Evolutionary conservation across 768 basidiomycete genomes (phyloP).

Genomic region (Botryobasidium botryosum): DNA sequence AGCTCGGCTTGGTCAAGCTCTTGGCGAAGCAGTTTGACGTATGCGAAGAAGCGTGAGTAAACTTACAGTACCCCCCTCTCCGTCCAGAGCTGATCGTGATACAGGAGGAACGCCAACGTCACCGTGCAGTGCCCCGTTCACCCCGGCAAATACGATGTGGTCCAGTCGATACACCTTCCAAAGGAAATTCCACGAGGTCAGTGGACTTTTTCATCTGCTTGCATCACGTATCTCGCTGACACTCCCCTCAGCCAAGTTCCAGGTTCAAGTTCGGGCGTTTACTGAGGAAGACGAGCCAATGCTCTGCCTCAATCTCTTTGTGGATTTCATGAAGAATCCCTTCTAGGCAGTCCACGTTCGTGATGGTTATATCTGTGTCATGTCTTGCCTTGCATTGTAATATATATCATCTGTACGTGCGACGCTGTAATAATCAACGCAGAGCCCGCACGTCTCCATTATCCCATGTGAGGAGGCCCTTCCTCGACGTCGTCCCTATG

Average conservation of each 20-base stretch:
- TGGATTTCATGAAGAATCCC: constrained; percentile 39
- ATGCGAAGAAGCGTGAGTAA: constrained; percentile 83
- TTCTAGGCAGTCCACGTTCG: too few species aligned
- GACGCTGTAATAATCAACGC: too few species aligned
- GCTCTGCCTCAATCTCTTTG: constrained; percentile 62
- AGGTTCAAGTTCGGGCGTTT: constrained; percentile 47
- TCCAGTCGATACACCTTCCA: constrained; percentile 73
- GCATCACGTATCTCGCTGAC: constrained; percentile 1
- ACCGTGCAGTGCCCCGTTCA: constrained; percentile 73
- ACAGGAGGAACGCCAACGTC: constrained; percentile 56
- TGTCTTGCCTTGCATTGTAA: too few species aligned
- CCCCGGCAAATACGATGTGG: constrained; percentile 49
- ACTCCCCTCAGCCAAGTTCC: constrained; percentile 56
- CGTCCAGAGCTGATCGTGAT: too few species aligned
- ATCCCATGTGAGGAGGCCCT: too few species aligned
- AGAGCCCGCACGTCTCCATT: too few species aligned
- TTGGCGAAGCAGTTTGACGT: constrained; percentile 70
- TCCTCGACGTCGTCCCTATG: too few species aligned
- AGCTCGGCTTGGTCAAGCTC: constrained; percentile 87
- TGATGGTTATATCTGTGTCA: too few species aligned
- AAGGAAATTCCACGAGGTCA: constrained; percentile 72
- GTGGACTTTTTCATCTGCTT: constrained; percentile 9
- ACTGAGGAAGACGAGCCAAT: constrained; percentile 56
- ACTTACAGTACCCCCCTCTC: neutral
- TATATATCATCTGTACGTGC: too few species aligned